Evolutionary conservation across 1,284 basidiomycete genomes (phyloP).

Genomic region (Boletellus deceptivus): DNA sequence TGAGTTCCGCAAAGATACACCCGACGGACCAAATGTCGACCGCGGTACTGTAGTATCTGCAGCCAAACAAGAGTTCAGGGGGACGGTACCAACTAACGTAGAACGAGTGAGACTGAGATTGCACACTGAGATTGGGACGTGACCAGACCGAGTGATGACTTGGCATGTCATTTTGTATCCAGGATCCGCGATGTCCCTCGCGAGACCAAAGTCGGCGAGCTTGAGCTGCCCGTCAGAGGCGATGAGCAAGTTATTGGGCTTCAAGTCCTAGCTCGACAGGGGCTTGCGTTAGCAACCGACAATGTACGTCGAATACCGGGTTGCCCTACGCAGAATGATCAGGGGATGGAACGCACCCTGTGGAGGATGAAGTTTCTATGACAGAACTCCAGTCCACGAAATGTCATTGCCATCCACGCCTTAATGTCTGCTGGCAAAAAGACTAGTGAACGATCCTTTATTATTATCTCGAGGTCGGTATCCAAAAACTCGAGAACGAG

Average conservation of each 20-base stretch:
- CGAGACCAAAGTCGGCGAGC: conserved; percentile 98
- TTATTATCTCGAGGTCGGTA: conserved; percentile 96
- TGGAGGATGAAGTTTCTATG: conserved; percentile 94
- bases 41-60: conserved; percentile 82
- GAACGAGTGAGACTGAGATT: background rate
- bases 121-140: background rate
- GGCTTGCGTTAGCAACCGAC: conserved; percentile 8
- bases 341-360: conserved; percentile 57
- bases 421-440: conserved; percentile 97
- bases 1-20: conserved; percentile 94
- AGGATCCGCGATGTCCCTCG: conserved; percentile 92
- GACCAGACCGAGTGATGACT: conserved; percentile 86
- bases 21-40: conserved; percentile 96
- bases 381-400: conserved; percentile 95
- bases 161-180: conserved; percentile 96
- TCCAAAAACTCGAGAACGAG: conserved; percentile 97
- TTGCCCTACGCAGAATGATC: conserved; percentile 8
- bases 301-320: conserved; percentile 2
- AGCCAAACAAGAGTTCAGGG: conserved; percentile 88
- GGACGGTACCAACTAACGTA: conserved; percentile 92
- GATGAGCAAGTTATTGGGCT: conserved; percentile 98
- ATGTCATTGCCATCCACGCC: conserved; percentile 98
- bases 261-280: conserved; percentile 74
- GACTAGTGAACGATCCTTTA: conserved; percentile 88
- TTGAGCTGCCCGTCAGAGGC: conserved; percentile 90